Conservation (phyloP, 1,139 yeast species). For the Torulaspora globosa region DNA sequence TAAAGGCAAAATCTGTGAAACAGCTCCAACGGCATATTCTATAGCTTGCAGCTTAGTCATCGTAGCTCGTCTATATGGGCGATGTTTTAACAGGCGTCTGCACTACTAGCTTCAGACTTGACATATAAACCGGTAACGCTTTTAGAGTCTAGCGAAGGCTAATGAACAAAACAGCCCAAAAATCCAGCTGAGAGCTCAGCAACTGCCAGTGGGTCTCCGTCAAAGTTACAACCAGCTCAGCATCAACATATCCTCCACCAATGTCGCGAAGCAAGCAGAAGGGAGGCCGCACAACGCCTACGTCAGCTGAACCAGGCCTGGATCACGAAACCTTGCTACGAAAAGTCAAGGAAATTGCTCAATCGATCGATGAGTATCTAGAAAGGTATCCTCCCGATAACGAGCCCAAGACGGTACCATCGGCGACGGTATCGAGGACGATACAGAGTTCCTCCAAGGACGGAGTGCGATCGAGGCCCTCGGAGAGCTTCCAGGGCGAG, state of each 20-base stretch:
- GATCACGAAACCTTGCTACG: slow-evolving; percentile 5
- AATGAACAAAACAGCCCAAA: neutral
- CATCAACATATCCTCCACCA: neutral
- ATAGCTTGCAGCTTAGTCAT: slow-evolving; percentile 34
- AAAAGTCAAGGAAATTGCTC: neutral
- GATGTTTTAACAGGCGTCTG: neutral
- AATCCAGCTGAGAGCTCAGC: neutral
- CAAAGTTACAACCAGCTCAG: neutral
- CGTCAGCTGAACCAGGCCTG: neutral
- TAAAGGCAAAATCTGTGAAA: slow-evolving; percentile 35
- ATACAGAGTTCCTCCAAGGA: neutral
- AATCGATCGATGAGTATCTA: slow-evolving; percentile 6
- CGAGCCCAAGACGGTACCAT: slow-evolving; percentile 1
- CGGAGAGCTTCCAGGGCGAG: neutral
- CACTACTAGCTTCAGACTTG: neutral
- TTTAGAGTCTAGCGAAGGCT: neutral
- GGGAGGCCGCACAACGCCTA: neutral
- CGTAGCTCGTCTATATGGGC: neutral
- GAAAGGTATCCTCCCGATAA: slow-evolving; percentile 1
- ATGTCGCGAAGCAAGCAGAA: slow-evolving; percentile 5
- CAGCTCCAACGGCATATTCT: slow-evolving; percentile 25
- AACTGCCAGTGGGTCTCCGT: neutral
- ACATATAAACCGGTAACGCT: neutral
- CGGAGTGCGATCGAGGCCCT: neutral
- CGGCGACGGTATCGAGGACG: neutral